Percentiles rank a stretch among this genome's conserved stretches.
phyloP scores from a whole-genome alignment of 306 rosid species.

The Medicago arabica region DNA sequence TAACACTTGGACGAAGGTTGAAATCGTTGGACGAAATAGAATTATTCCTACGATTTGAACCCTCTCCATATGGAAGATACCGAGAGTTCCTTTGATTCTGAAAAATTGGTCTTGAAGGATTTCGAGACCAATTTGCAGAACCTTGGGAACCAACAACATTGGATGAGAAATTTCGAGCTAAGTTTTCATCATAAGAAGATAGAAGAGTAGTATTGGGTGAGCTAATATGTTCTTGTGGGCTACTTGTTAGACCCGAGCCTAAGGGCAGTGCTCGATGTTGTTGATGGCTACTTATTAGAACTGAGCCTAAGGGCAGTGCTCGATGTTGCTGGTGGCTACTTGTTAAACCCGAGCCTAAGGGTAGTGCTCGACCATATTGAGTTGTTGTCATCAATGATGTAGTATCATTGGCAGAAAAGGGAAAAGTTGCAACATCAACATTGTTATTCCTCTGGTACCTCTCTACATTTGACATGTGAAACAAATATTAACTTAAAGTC shows the following conservation, averaged over 20 bases:
- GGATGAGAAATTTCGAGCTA: conserved; percentile 13
- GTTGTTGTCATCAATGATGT: not conserved
- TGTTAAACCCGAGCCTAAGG: not conserved
- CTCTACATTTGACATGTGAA: not conserved
- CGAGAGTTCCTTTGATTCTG: not conserved
- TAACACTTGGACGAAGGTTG: conserved; percentile 6
- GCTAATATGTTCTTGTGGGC: not conserved
- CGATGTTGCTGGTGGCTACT: too few relatives aligned
- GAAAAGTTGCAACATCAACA: not conserved
- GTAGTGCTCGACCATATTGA: conserved; percentile 7
- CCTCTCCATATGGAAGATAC: not conserved
- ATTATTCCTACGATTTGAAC: not conserved
- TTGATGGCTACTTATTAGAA: too few relatives aligned
- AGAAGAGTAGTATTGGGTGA: not conserved
- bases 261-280: conserved; percentile 13
- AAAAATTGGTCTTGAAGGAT: conserved; percentile 17
- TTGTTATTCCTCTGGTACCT: not conserved
- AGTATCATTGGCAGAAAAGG: conserved; percentile 14
- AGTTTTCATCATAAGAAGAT: not conserved
- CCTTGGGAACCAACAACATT: conserved; percentile 17
- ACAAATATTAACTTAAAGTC: not conserved
- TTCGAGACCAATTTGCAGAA: conserved; percentile 5
- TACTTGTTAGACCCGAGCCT: too few relatives aligned
- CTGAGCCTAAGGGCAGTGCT: too few relatives aligned
- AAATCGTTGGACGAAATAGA: not conserved